These are phyloP conservation scores for Podospora anserina DNA, from an alignment of 495 filamentous ascomycete genomes.

Conservation along the genomic window DNA sequence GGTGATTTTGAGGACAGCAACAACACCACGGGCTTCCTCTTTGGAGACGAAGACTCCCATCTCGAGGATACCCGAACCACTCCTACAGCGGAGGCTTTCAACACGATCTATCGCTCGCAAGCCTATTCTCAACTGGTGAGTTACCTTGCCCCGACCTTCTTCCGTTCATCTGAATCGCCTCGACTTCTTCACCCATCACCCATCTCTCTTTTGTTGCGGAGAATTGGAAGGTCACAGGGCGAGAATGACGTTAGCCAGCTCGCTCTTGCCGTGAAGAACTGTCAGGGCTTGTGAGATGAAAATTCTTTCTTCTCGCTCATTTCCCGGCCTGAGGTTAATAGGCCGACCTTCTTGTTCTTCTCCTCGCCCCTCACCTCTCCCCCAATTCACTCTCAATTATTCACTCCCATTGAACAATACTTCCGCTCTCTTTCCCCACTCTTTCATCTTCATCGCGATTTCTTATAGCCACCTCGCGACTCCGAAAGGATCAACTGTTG, in stretches of 20 bases:
- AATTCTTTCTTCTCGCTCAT: neutral
- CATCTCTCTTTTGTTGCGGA: neutral
- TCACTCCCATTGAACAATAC: constrained; percentile 7
- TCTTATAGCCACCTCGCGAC: constrained; percentile 10
- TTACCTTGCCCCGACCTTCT: constrained; percentile 21
- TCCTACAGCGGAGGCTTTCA: constrained; percentile 50
- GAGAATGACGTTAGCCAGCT: neutral
- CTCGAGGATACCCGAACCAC: constrained; percentile 58
- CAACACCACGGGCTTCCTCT: constrained; percentile 78
- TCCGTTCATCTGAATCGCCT: constrained; percentile 2
- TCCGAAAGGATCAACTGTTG: neutral
- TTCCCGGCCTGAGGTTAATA: neutral
- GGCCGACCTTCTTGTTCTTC: neutral
- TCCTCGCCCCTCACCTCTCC: constrained; percentile 5
- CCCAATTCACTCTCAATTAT: constrained; percentile 20
- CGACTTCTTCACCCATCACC: neutral
- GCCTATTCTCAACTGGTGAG: constrained; percentile 68
- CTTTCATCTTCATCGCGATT: constrained; percentile 11
- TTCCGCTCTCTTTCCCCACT: neutral
- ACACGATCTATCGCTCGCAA: constrained; percentile 67
- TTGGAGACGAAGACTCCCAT: constrained; percentile 71
- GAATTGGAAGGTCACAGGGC: neutral
- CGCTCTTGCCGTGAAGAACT: neutral
- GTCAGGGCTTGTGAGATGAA: neutral
- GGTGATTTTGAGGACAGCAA: constrained; percentile 60